Evolutionary conservation across 257 asterid species (phyloP), one percentile per base, ranked within the genome.

Genomic region (Knoxia roxburghii): DNA sequence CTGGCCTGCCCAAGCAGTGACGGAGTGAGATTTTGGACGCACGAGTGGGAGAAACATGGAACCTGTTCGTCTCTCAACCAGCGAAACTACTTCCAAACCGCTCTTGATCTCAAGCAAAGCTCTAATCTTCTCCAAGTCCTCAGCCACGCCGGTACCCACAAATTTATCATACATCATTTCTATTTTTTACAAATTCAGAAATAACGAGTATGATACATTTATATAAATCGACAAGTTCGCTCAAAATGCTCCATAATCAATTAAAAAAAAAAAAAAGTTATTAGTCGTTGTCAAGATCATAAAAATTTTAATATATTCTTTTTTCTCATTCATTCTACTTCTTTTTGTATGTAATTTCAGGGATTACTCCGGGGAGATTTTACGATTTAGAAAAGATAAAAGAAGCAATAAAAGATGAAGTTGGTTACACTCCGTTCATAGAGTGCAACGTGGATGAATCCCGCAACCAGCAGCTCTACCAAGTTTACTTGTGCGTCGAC

Each of bases 1-100:
- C 82, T 91, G 3, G 82, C 95, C 1, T 91, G 98, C 68, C 98
- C 98, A 13, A 72, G 81, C 18, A 80, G 80, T 4, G 86, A 83
- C 27, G 95, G 95, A 6, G 45, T 79, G 4, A 74, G 32, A 45
- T 89, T 91, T 37, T 91, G 98, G 96, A 73, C 71, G 0, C 98
- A 91, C 32, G 98, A 91, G 74, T 91, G 98, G 98, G 71, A 61
- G 14, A 91, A 91, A 27, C 98, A 89, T 24, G 98, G 98, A 6
- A 89, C 98, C 1, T 89, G 98, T 75, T 77, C 92, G 1, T 39
- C 76, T 9, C 83, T 91, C 5, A 73, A 73, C 43, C 75, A 84
- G 33, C 95, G 49, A 45, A 5, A 53, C 11, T 91, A 91, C 65
- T 91, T 91, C 41, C 65, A 84, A 59, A 27, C 78, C 4, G 94